Conservation (phyloP, 768 basidiomycete genomes). For the Polyporus arcularius region DNA sequence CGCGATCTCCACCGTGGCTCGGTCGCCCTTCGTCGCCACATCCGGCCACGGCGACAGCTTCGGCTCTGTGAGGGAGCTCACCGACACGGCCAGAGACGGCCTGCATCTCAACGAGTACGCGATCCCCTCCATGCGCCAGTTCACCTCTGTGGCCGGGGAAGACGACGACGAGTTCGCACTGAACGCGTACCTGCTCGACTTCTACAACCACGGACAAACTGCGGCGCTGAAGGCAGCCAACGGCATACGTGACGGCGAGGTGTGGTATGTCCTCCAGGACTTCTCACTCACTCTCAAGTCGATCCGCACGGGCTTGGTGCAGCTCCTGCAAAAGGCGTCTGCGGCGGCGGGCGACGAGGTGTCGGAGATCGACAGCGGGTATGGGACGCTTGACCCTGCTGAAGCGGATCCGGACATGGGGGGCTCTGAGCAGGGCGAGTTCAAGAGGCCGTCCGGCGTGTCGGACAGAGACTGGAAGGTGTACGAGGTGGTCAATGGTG, state of each 20-base stretch:
- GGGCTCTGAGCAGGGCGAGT: conserved; percentile 24
- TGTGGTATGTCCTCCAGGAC: conserved; percentile 67
- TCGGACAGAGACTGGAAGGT: conserved; percentile 55
- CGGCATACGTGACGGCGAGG: conserved; percentile 57
- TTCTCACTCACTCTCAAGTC: conserved; percentile 53
- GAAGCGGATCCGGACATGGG: conserved; percentile 27
- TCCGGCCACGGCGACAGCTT: conserved; percentile 68
- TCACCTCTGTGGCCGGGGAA: conserved; percentile 26
- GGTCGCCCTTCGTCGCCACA: conserved; percentile 66
- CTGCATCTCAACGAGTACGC: conserved; percentile 59
- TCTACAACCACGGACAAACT: conserved; percentile 65
- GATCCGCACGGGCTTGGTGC: conserved; percentile 51
- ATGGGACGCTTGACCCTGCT: conserved; percentile 31
- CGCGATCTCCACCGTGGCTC: conserved; percentile 40
- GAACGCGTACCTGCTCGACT: conserved; percentile 71
- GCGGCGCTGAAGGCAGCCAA: conserved; percentile 51
- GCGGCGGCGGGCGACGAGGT: conserved; percentile 19
- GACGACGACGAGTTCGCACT: conserved; percentile 37
- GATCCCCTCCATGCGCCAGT: conserved; percentile 53
- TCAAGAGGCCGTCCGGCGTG: conserved; percentile 41
- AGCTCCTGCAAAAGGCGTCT: conserved; percentile 39
- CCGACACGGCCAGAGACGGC: conserved; percentile 50
- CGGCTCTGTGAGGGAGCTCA: conserved; percentile 50
- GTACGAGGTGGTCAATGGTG: conserved; percentile 47
- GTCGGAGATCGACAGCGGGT: conserved; percentile 36